Evolutionary conservation across 805 yeast species (phyloP).

Genomic region (Wickerhamiella spandovensis): DNA sequence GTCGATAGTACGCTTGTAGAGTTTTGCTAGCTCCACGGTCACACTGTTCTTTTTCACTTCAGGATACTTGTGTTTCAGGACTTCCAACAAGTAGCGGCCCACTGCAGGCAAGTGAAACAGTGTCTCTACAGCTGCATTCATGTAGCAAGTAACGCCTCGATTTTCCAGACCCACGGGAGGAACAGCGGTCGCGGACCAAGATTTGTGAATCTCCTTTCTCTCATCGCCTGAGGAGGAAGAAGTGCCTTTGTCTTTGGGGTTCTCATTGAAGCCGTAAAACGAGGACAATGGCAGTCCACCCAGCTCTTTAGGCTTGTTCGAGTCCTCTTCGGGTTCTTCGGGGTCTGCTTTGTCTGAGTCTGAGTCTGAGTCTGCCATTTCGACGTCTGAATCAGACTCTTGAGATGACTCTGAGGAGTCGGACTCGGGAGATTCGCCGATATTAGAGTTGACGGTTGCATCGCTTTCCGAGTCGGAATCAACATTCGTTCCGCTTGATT

Average conservation of each 20-base stretch:
- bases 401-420: constrained; percentile 2
- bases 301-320: background rate
- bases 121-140: constrained; percentile 89
- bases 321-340: no score
- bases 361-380: background rate
- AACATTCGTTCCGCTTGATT: no score
- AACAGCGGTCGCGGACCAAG: constrained; percentile 36
- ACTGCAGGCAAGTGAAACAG: constrained; percentile 84
- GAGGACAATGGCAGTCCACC: constrained; percentile 20
- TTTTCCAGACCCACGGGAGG: constrained; percentile 65
- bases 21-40: constrained; percentile 21
- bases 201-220: constrained; percentile 50
- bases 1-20: constrained; percentile 17
- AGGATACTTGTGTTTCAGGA: constrained; percentile 38
- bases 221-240: no score
- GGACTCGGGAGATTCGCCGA: background rate
- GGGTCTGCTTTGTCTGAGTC: background rate
- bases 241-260: constrained; percentile 48
- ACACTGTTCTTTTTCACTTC: constrained; percentile 17
- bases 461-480: constrained; percentile 1
- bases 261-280: constrained; percentile 49
- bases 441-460: background rate
- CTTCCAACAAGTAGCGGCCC: constrained; percentile 65
- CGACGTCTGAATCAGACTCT: background rate
- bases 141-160: constrained; percentile 93